Evolutionary conservation across 495 filamentous ascomycete species (phyloP).

Genomic region (Xylaria longipes): DNA sequence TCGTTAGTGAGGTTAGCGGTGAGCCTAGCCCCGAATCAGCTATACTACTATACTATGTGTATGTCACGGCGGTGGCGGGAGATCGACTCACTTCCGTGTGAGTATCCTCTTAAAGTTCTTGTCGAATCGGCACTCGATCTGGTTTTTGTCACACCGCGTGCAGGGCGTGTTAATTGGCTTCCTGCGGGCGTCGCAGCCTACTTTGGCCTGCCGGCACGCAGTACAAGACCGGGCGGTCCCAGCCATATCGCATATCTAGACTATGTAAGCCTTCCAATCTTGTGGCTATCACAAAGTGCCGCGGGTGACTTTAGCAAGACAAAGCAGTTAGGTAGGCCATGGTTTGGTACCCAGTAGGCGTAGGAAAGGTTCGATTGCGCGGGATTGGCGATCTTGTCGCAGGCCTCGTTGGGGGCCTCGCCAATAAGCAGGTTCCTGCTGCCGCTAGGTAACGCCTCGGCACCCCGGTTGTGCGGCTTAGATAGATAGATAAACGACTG

Average conservation of each 20-base stretch:
- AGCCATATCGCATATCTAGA: conserved; percentile 4
- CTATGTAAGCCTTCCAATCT: background rate
- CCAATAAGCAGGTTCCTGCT: background rate
- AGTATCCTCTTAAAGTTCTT: conserved; percentile 24
- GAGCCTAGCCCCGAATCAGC: background rate
- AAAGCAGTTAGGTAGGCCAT: background rate
- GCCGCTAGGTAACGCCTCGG: background rate
- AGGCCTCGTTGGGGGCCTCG: background rate
- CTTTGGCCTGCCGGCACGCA: conserved; percentile 19
- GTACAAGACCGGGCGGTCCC: conserved; percentile 18
- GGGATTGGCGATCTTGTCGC: background rate
- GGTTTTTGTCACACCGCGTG: conserved; percentile 3
- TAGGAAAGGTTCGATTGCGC: background rate
- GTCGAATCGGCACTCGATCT: conserved; percentile 20
- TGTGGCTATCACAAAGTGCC: background rate
- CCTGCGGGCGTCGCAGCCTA: conserved; percentile 19
- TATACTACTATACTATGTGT: background rate
- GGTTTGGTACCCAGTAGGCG: background rate
- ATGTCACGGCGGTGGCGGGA: background rate
- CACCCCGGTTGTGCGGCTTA: background rate
- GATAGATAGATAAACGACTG: background rate
- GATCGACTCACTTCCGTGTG: conserved; percentile 19
- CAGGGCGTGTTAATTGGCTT: conserved; percentile 15
- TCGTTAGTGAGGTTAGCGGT: conserved; percentile 21
- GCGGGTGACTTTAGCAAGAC: background rate